Evolutionary conservation across 192 early-diverging fungal genomes (phyloP).

Genomic region (Chytriomyces sp.): DNA sequence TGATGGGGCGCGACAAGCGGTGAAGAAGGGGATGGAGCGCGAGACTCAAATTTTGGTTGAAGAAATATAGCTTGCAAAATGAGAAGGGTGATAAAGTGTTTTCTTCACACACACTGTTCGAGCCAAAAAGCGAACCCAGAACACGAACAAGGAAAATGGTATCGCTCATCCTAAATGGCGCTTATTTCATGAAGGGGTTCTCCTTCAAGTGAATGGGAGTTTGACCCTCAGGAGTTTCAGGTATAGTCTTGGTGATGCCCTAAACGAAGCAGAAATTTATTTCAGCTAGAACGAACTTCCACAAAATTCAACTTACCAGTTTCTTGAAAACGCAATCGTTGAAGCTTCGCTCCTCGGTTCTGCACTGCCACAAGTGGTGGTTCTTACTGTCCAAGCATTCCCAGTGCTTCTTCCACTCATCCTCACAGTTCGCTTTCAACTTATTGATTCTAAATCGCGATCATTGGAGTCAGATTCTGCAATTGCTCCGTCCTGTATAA

Average conservation of each 20-base stretch:
- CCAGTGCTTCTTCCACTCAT: slow-evolving; percentile 88
- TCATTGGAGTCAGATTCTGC: too few species aligned
- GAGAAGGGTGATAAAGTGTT: too few species aligned
- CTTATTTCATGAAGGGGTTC: slow-evolving; percentile 53
- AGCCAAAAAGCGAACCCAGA: too few species aligned
- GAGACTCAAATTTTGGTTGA: neutral
- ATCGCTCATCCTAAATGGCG: neutral
- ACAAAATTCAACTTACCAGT: slow-evolving; percentile 59
- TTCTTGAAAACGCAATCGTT: slow-evolving; percentile 89
- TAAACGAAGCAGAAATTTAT: slow-evolving; percentile 10
- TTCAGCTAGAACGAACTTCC: neutral
- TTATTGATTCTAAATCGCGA: slow-evolving; percentile 69
- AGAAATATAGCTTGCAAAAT: neutral
- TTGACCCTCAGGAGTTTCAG: slow-evolving; percentile 59
- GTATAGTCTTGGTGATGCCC: slow-evolving; percentile 58
- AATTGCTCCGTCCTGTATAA: too few species aligned
- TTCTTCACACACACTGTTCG: too few species aligned
- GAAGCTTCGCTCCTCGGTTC: slow-evolving; percentile 74
- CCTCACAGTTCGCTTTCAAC: slow-evolving; percentile 85
- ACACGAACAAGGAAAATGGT: neutral
- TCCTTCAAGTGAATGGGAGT: slow-evolving; percentile 57
- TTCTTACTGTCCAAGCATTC: slow-evolving; percentile 90
- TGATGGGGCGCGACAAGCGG: neutral
- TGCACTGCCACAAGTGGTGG: slow-evolving; percentile 81
- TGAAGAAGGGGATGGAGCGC: neutral